Conservation (phyloP, 176 grass and related monocot genomes). For the Hordeum marinum region DNA sequence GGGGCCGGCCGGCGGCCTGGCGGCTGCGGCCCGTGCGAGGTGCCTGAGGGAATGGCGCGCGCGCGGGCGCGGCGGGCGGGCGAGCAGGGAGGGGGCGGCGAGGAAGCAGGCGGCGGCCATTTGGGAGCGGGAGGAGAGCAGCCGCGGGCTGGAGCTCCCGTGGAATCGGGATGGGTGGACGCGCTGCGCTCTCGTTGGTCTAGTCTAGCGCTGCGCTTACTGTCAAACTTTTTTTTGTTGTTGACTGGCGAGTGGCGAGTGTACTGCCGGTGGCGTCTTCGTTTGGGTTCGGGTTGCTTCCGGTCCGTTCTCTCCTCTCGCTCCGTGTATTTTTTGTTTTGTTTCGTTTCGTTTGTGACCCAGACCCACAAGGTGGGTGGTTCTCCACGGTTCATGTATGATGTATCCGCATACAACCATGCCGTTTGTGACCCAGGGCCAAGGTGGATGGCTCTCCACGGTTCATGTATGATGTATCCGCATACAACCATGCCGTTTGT, state of each 20-base stretch:
- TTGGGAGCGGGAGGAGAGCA: not conserved
- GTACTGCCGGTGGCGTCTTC: not conserved
- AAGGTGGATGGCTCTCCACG: not conserved
- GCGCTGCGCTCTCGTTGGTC: not conserved
- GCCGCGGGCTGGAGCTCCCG: not conserved
- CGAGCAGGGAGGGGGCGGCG: conserved; percentile 12
- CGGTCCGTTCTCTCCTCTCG: too few relatives aligned
- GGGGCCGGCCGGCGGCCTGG: not conserved
- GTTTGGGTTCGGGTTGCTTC: not conserved
- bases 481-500: too few relatives aligned
- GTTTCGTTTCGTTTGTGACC: not conserved
- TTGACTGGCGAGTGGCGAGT: not conserved
- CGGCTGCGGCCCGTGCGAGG: not conserved
- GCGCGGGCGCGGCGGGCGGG: not conserved
- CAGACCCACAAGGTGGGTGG: not conserved
- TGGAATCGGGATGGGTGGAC: conserved; percentile 26
- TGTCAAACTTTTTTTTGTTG: not conserved
- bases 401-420: too few relatives aligned
- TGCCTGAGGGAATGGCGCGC: conserved; percentile 32
- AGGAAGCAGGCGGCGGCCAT: conserved; percentile 52
- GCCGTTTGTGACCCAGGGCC: not conserved
- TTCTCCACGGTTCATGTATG: not conserved
- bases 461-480: too few relatives aligned
- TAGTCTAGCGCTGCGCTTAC: not conserved
- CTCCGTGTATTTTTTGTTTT: not conserved